Evolutionary conservation across 768 basidiomycete genomes (phyloP).

Genomic region (button mushroom (Agaricus bisporus)): DNA sequence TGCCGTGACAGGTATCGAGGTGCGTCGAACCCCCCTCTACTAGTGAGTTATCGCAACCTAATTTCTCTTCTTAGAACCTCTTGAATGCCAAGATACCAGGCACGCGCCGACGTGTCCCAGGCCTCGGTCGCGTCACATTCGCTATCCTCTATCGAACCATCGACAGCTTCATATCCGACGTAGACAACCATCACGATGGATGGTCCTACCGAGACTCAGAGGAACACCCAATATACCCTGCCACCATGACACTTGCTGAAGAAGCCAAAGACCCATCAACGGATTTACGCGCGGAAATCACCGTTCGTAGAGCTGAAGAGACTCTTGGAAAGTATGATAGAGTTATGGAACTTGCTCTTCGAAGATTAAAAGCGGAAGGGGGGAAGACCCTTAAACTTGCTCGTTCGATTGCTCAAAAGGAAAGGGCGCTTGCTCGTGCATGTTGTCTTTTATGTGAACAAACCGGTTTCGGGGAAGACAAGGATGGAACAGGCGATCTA

Average conservation of each 20-base stretch:
- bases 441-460: slow-evolving; percentile 42
- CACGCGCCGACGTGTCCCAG: slow-evolving; percentile 27
- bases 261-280: slow-evolving; percentile 37
- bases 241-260: slow-evolving; percentile 38
- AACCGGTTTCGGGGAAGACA: slow-evolving; percentile 36
- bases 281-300: slow-evolving; percentile 32
- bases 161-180: slow-evolving; percentile 37
- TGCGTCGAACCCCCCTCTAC: slow-evolving; percentile 14
- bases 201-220: slow-evolving; percentile 27
- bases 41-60: not conserved
- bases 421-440: slow-evolving; percentile 30
- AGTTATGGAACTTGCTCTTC: slow-evolving; percentile 29
- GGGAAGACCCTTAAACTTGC: slow-evolving; percentile 26
- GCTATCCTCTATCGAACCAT: slow-evolving; percentile 35
- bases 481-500: slow-evolving; percentile 33
- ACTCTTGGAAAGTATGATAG: slow-evolving; percentile 28
- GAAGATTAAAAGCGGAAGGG: slow-evolving; percentile 35
- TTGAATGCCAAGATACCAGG: slow-evolving; percentile 31
- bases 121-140: slow-evolving; percentile 34
- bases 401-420: slow-evolving; percentile 27
- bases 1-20: slow-evolving; percentile 31
- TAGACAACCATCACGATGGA: slow-evolving; percentile 38
- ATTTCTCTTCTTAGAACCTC: slow-evolving; percentile 22
- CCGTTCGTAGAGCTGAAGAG: slow-evolving; percentile 29
- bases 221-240: slow-evolving; percentile 24